Evolutionary conservation across 495 filamentous ascomycete species (phyloP).

Genomic region (Aspergillus bridgeri): DNA sequence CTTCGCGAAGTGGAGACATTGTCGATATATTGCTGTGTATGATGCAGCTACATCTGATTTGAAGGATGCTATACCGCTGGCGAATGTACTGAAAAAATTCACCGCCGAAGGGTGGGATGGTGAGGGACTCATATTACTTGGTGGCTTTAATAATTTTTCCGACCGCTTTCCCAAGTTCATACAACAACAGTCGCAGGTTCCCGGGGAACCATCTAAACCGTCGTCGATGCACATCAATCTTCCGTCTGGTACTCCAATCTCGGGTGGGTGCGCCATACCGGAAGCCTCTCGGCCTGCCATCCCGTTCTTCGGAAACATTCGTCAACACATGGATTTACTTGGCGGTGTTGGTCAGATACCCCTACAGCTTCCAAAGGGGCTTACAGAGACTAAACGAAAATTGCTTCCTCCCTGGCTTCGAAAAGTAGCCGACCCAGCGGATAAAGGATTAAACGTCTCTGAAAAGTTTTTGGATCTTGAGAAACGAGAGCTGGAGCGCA

Average conservation of each 20-base stretch:
- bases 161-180: conserved; percentile 45
- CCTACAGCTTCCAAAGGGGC: conserved; percentile 60
- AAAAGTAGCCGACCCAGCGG: conserved; percentile 56
- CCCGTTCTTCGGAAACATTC: conserved; percentile 93
- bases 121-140: conserved; percentile 64
- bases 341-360: conserved; percentile 91
- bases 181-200: conserved; percentile 22
- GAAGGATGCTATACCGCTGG: conserved; percentile 71
- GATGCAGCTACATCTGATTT: conserved; percentile 70
- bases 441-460: conserved; percentile 77
- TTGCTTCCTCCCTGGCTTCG: conserved; percentile 74
- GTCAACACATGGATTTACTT: conserved; percentile 94
- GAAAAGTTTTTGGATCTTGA: conserved; percentile 83
- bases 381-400: conserved; percentile 42
- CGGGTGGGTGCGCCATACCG: conserved; percentile 84
- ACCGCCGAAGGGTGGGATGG: conserved; percentile 79
- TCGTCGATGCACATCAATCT: conserved; percentile 47
- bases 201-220: conserved; percentile 32
- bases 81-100: conserved; percentile 92
- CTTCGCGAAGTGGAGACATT: conserved; percentile 73
- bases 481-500: conserved; percentile 78
- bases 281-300: conserved; percentile 63
- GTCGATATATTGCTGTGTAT: conserved; percentile 80
- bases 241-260: conserved; percentile 66
- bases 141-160: conserved; percentile 52